phyloP scores from a whole-genome alignment of 2,329 filamentous ascomycete species.

The Coccinonectria pachysandricola region DNA sequence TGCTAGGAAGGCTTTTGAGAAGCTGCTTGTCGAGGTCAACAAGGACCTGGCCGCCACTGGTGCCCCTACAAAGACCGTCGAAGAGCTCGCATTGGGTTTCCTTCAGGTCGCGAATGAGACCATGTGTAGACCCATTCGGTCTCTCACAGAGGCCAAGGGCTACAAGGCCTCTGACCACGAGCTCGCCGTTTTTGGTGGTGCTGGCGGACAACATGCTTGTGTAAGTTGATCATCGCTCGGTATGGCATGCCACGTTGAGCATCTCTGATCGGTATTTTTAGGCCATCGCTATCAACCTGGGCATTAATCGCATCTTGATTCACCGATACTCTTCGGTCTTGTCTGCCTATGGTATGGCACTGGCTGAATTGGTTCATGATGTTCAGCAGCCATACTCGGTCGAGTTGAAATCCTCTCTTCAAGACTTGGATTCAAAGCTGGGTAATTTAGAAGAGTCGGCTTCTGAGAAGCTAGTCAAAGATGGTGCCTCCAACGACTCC shows the following conservation, averaged over 20 bases:
- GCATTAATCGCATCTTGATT: conserved; percentile 59
- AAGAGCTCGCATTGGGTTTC: conserved; percentile 65
- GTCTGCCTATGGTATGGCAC: conserved; percentile 43
- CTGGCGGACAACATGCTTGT: conserved; percentile 80
- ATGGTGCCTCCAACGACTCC: conserved; percentile 28
- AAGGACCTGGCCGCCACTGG: conserved; percentile 49
- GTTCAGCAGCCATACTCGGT: conserved; percentile 23
- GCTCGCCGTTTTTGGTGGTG: conserved; percentile 80
- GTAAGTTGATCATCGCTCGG: too few species aligned
- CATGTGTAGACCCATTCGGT: conserved; percentile 84
- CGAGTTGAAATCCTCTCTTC: conserved; percentile 2
- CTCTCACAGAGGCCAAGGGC: conserved; percentile 79
- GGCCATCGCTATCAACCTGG: conserved; percentile 71
- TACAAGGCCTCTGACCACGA: conserved; percentile 81
- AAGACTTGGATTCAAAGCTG: too few species aligned
- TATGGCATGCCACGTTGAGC: too few species aligned
- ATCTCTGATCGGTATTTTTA: too few species aligned
- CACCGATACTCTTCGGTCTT: conserved; percentile 29
- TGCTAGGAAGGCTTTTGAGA: conserved; percentile 62
- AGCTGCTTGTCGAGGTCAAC: conserved; percentile 68
- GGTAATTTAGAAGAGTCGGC: too few species aligned
- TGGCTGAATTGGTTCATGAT: conserved; percentile 28
- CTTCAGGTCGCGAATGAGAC: conserved; percentile 81
- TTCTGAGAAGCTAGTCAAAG: too few species aligned
- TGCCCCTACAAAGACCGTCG: conserved; percentile 58